A percentile compares a stretch with the other conserved stretches of the same genome.
These are phyloP conservation scores for Puccinia polysora DNA, from an alignment of 1,284 basidiomycete species.

Conservation along the genomic window DNA sequence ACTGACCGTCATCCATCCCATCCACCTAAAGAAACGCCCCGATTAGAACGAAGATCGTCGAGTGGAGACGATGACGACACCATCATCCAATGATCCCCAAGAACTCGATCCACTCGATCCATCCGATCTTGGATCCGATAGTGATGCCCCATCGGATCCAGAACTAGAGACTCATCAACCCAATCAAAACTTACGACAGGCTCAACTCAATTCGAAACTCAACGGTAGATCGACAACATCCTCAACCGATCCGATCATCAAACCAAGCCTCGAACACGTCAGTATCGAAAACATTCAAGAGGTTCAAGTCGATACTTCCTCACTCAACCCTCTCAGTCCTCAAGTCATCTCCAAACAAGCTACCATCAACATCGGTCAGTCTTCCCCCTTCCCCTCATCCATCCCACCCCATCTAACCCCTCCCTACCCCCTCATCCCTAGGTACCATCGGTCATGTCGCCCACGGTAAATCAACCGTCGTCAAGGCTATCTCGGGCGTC, in stretches of 20 bases:
- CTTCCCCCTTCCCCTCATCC: not conserved
- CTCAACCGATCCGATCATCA: not conserved
- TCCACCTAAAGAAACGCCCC: no score
- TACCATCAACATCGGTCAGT: conserved; percentile 52
- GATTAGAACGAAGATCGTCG: no score
- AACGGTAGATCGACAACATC: not conserved
- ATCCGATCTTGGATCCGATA: not conserved
- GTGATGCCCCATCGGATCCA: not conserved
- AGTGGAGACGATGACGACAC: no score
- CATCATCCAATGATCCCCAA: not conserved
- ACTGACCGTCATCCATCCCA: no score
- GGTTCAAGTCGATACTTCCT: conserved; percentile 48
- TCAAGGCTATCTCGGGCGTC: conserved; percentile 98
- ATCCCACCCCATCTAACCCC: not conserved
- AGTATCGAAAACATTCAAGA: conserved; percentile 45
- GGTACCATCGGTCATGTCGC: conserved; percentile 54
- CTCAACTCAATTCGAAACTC: not conserved
- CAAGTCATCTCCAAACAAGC: conserved; percentile 98
- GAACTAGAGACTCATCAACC: not conserved
- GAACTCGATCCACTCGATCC: not conserved
- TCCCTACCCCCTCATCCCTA: conserved; percentile 33
- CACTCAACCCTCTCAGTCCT: conserved; percentile 82
- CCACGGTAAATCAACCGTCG: conserved; percentile 98
- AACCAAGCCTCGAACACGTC: not conserved
- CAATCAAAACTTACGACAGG: no score